phyloP scores from a whole-genome alignment of 352 stramenopile genomes.

The Globisporangium nunn region DNA sequence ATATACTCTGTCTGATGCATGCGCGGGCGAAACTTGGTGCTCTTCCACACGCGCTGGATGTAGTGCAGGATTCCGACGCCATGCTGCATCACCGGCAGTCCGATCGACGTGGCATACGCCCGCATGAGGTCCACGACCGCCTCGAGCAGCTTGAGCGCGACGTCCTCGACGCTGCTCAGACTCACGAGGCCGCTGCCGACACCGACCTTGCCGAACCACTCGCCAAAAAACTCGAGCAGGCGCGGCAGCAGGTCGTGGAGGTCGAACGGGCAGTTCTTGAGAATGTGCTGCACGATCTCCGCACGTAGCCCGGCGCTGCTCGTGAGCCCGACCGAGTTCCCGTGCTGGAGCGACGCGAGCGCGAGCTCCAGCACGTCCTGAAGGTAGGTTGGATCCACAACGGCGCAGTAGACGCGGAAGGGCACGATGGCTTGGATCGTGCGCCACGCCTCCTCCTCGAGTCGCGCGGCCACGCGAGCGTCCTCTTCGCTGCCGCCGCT shows the following conservation, averaged over 20 bases:
- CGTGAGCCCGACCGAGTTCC: conserved; percentile 3
- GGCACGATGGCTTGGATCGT: conserved; percentile 45
- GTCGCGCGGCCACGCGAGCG: conserved; percentile 13
- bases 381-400: conserved; percentile 43
- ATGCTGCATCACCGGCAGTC: conserved; percentile 28
- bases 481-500: conserved; percentile 17
- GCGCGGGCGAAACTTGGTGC: conserved; percentile 23
- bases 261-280: conserved; percentile 61
- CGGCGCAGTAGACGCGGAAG: conserved; percentile 61
- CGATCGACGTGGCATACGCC: conserved; percentile 32
- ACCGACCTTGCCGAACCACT: conserved; percentile 34
- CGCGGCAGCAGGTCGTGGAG: conserved; percentile 33
- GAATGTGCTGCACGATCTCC: conserved; percentile 30
- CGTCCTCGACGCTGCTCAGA: conserved; percentile 15
- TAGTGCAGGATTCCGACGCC: conserved; percentile 47
- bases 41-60: conserved; percentile 54
- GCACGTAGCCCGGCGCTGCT: conserved; percentile 16
- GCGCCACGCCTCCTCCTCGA: conserved; percentile 72
- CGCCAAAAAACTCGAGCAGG: conserved; percentile 32
- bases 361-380: conserved; percentile 51
- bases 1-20: conserved; percentile 47
- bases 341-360: conserved; percentile 38
- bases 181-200: conserved; percentile 18
- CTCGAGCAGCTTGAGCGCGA: conserved; percentile 42
- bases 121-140: conserved; percentile 13